phyloP scores from a whole-genome alignment of 2,329 filamentous ascomycete genomes.

The Aaosphaeria pasadenensis region DNA sequence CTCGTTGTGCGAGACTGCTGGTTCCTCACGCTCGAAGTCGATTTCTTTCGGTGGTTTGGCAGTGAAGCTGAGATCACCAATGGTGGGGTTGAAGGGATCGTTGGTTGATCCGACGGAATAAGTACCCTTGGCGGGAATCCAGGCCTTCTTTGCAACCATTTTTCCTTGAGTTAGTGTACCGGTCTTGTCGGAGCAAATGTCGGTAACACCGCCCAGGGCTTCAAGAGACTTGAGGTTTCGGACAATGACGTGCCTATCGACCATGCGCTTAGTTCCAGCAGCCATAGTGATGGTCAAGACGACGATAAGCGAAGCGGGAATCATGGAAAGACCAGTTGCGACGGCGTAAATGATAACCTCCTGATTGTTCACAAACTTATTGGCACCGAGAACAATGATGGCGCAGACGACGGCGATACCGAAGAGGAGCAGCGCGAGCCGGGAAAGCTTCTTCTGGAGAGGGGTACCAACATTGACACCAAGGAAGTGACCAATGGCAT shows the following conservation, averaged over 20 bases:
- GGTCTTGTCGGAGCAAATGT: constrained; percentile 55
- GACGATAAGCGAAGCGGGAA: constrained; percentile 35
- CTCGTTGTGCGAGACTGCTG: constrained; percentile 9
- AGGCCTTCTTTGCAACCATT: constrained; percentile 37
- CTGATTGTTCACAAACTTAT: constrained; percentile 35
- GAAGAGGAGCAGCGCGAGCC: constrained; percentile 33
- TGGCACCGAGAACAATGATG: constrained; percentile 40
- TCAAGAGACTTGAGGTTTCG: constrained; percentile 35
- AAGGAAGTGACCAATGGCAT: constrained; percentile 36
- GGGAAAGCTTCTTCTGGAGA: constrained; percentile 36
- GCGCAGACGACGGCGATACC: constrained; percentile 37
- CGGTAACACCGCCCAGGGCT: constrained; percentile 34
- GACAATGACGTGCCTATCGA: constrained; percentile 31
- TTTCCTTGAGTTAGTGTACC: constrained; percentile 38
- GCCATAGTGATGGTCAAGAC: constrained; percentile 41
- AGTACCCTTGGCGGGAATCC: constrained; percentile 36
- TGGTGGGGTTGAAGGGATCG: constrained; percentile 32
- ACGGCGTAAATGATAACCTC: constrained; percentile 41
- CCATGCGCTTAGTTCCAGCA: constrained; percentile 37
- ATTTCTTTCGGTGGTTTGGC: constrained; percentile 21
- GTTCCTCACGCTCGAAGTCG: constrained; percentile 24
- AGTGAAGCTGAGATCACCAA: constrained; percentile 26
- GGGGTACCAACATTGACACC: constrained; percentile 41
- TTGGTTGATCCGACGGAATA: constrained; percentile 36
- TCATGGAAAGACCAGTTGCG: constrained; percentile 38